These are phyloP conservation scores for Lasiodiplodia sp. DNA, from an alignment of 2,329 filamentous ascomycete genomes.

Conservation along the genomic window DNA sequence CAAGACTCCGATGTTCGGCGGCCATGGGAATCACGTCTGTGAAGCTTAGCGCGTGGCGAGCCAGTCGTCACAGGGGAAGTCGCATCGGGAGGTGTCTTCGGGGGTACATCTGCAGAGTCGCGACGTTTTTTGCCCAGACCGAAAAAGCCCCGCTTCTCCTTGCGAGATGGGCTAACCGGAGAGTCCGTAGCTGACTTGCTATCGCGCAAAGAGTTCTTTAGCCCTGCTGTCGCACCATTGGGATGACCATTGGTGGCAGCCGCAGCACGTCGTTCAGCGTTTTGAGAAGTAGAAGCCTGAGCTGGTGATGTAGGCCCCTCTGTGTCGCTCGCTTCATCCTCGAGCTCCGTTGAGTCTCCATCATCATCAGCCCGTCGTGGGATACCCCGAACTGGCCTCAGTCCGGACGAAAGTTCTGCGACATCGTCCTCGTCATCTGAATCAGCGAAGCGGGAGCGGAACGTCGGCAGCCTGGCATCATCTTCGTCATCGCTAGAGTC, in stretches of 20 bases:
- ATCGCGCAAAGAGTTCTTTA: constrained; percentile 49
- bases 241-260: constrained; percentile 34
- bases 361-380: constrained; percentile 63
- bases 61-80: constrained; percentile 40
- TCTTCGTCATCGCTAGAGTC: constrained; percentile 71
- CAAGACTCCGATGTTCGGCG: constrained; percentile 46
- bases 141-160: constrained; percentile 51
- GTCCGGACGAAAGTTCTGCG: constrained; percentile 43
- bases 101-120: constrained; percentile 30
- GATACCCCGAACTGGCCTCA: constrained; percentile 66
- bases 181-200: constrained; percentile 45
- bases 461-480: constrained; percentile 42
- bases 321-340: constrained; percentile 47
- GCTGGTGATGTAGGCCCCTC: constrained; percentile 39
- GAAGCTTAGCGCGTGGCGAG: constrained; percentile 46
- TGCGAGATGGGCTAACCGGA: constrained; percentile 40
- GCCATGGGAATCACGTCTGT: constrained; percentile 51
- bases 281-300: constrained; percentile 53
- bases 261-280: constrained; percentile 43
- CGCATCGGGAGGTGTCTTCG: constrained; percentile 8
- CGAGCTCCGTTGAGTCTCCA: constrained; percentile 62
- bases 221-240: constrained; percentile 37
- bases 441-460: constrained; percentile 58
- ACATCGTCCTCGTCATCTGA: constrained; percentile 62
- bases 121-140: constrained; percentile 68